Percentiles rank a stretch among this genome's conserved stretches.
phyloP scores from a whole-genome alignment of 805 yeast genomes.

The Kuraishia borneana region DNA sequence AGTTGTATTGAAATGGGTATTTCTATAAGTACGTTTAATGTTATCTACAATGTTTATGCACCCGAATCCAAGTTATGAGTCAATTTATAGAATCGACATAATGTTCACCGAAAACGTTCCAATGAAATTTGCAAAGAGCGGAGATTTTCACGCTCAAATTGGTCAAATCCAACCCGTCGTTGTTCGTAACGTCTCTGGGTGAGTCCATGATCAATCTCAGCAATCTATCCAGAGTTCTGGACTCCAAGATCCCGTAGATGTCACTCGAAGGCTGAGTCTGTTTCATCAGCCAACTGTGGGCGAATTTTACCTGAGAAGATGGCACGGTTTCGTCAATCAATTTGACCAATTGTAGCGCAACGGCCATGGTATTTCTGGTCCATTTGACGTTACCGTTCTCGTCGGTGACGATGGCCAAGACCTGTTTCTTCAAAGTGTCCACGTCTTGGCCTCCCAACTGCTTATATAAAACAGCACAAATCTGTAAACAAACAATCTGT shows the following conservation, averaged over 20 bases:
- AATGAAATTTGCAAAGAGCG: constrained; percentile 64
- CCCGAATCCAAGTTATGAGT: background rate
- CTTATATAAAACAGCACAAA: constrained; percentile 62
- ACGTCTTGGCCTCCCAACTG: constrained; percentile 40
- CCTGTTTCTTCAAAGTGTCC: constrained; percentile 48
- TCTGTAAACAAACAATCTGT: constrained; percentile 69
- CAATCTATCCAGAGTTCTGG: constrained; percentile 44
- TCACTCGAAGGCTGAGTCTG: constrained; percentile 79
- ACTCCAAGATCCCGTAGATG: constrained; percentile 68
- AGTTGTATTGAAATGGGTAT: constrained; percentile 15
- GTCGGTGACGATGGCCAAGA: constrained; percentile 71
- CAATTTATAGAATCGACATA: background rate
- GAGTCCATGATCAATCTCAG: constrained; percentile 14
- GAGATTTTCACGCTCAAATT: constrained; percentile 49
- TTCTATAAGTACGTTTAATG: constrained; percentile 8
- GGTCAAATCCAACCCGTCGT: constrained; percentile 5
- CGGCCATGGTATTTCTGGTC: constrained; percentile 71
- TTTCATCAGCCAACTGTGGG: constrained; percentile 69
- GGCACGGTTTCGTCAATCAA: constrained; percentile 14
- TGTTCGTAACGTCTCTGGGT: constrained; percentile 18
- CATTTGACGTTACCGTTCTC: constrained; percentile 82
- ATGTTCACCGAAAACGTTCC: constrained; percentile 39
- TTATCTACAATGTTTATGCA: background rate
- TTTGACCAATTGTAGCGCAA: constrained; percentile 57
- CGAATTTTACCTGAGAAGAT: constrained; percentile 40